Base-by-base conservation (phyloP, 768 basidiomycete species). In the Leccinum disarticulatum region DNA sequence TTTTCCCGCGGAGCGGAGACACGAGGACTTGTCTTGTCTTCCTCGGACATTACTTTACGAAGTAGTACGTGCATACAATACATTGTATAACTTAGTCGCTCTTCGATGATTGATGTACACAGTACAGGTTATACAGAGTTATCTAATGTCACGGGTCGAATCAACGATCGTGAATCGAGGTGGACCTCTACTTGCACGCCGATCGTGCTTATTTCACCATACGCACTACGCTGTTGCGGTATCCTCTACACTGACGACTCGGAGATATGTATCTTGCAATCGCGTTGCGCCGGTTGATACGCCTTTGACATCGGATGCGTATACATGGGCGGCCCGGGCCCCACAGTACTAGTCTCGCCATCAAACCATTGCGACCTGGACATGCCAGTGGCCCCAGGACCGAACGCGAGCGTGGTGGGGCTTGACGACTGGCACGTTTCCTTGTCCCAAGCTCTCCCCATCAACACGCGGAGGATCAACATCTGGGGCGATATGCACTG, bases 401-500 rank as follows among this genome's bases (percentile, higher is more conserved):
- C 38, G 55, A 70, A 70, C 27, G 52, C 46, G 55, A 66, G 14
- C 4, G 60, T 47, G 22, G 66, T 33, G 30, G 30, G 64, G 11
- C 7, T 0, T 2, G 38, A 9, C 15, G 25, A 17, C 13, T 14
- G 49, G 14, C 52, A 33, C 5, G 61, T 61, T 11, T 64, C 56
- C 11, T 46, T 41, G n/a, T 57, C 30, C 64, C 60, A 61, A 35
- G 61, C 65, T 15, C 52, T 62, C 11, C 64, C 64, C 9, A 11
- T 19, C 38, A 70, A 33, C 15, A 71, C 69, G 31, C 67, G 61
- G 19, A 73, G 61, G 33, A 73, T 67, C 52, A 71, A 48, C 48
- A 69, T 54, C 46, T 69, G 70, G 1, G 70, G 69, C 19, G 70
- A 68, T 57, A 72, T 68, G 46, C 64, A 70, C 70, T 72, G 41